A percentile compares a stretch with the other conserved stretches of the same genome.
Evolutionary conservation across 345 rosid species (phyloP).

Genomic region (Populus simonii): DNA sequence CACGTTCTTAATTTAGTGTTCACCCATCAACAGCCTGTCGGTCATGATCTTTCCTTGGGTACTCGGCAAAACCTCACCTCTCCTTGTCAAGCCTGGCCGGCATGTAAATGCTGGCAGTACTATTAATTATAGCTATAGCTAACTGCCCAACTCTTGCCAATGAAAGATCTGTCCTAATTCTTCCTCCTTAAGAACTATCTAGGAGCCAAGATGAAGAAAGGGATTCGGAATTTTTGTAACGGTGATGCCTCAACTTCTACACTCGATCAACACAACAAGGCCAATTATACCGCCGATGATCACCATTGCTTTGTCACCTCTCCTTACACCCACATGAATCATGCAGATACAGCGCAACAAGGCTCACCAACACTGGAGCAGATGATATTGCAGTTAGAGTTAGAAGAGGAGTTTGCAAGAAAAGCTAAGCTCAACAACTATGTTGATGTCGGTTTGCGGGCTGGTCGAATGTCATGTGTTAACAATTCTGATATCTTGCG

Average conservation of each 20-base stretch:
- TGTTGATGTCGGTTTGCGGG: constrained; percentile 12
- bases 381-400: constrained; percentile 75
- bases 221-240: constrained; percentile 55
- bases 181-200: constrained; percentile 60
- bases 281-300: not conserved
- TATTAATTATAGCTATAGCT: too few relatives aligned
- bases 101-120: too few relatives aligned
- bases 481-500: constrained; percentile 73
- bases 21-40: not conserved
- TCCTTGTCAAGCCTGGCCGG: not conserved
- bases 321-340: not conserved
- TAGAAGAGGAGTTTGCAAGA: constrained; percentile 69
- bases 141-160: constrained; percentile 5
- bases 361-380: constrained; percentile 58
- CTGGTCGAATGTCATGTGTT: constrained; percentile 67
- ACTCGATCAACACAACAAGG: constrained; percentile 41
- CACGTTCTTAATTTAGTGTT: not conserved
- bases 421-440: constrained; percentile 33
- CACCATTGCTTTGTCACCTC: constrained; percentile 12
- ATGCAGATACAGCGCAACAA: not conserved
- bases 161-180: constrained; percentile 64
- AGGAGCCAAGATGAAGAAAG: constrained; percentile 65
- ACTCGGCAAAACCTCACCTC: not conserved
- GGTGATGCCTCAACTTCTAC: constrained; percentile 71
- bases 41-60: not conserved